phyloP scores from a whole-genome alignment of 2,329 filamentous ascomycete species.

The Alternaria ethzedia region DNA sequence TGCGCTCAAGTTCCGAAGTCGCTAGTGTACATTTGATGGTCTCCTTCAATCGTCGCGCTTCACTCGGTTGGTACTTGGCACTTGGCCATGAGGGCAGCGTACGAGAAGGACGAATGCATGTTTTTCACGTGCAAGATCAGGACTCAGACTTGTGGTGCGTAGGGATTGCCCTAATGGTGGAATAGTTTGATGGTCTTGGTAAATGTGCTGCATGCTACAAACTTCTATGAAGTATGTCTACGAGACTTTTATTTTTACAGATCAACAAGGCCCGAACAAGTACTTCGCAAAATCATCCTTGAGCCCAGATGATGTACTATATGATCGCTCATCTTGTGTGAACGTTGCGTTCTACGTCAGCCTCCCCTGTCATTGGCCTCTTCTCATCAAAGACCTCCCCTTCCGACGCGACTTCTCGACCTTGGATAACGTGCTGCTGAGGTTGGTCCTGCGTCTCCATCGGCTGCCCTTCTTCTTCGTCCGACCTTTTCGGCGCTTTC shows the following conservation, averaged over 20 bases:
- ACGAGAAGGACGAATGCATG: neutral
- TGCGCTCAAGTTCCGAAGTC: neutral
- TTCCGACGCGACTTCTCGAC: neutral
- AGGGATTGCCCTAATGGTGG: neutral
- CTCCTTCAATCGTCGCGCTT: neutral
- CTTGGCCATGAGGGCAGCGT: neutral
- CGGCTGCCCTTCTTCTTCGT: slow-evolving; percentile 8
- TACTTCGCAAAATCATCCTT: neutral
- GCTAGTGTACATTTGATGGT: neutral
- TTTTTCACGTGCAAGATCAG: neutral
- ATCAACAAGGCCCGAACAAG: neutral
- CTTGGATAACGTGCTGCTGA: neutral
- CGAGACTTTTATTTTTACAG: neutral
- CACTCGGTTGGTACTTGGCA: neutral
- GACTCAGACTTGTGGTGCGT: neutral
- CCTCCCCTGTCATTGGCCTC: neutral
- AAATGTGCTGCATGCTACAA: no score
- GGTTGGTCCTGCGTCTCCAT: neutral
- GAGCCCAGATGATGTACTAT: neutral
- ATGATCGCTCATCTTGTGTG: neutral
- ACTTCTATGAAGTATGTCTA: neutral
- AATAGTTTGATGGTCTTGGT: no score
- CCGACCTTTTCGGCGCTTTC: slow-evolving; percentile 27
- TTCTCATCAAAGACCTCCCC: neutral
- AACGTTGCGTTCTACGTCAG: neutral